A percentile compares a stretch with the other conserved stretches of the same genome.
Evolutionary conservation across 805 yeast genomes (phyloP).

Genomic region (Spathaspora hagerdaliae): DNA sequence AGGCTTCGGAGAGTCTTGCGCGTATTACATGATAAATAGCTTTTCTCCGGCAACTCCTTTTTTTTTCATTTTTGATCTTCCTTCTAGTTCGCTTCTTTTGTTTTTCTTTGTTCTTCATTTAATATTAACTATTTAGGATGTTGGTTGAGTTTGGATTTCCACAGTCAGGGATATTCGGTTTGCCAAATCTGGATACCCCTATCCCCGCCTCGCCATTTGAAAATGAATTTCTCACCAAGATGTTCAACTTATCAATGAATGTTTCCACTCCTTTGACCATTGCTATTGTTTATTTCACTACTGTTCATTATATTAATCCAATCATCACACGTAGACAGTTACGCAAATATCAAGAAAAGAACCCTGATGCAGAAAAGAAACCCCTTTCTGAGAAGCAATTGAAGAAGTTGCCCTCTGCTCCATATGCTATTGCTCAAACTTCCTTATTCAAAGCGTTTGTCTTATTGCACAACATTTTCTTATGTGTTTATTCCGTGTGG

Average conservation of each 20-base stretch:
- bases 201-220: slow-evolving; percentile 34
- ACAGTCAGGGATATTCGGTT: slow-evolving; percentile 21
- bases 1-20: too few relatives aligned
- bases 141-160: slow-evolving; percentile 34
- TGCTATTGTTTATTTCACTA: slow-evolving; percentile 53
- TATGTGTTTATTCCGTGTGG: slow-evolving; percentile 68
- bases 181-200: slow-evolving; percentile 27
- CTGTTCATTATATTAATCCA: slow-evolving; percentile 54
- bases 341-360: slow-evolving; percentile 16
- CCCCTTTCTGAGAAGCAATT: slow-evolving; percentile 13
- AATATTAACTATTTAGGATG: not conserved
- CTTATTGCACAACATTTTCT: slow-evolving; percentile 54
- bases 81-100: not conserved
- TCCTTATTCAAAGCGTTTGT: slow-evolving; percentile 50
- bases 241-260: slow-evolving; percentile 44
- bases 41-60: not conserved
- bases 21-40: not conserved
- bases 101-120: not conserved
- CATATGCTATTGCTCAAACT: slow-evolving; percentile 45
- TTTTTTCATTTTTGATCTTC: not conserved
- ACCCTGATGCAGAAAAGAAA: slow-evolving; percentile 10
- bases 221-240: slow-evolving; percentile 20
- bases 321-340: slow-evolving; percentile 45
- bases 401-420: slow-evolving; percentile 49
- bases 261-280: slow-evolving; percentile 53